Conservation (phyloP, 345 rosid genomes). For the Gynandropsis gynandra region DNA sequence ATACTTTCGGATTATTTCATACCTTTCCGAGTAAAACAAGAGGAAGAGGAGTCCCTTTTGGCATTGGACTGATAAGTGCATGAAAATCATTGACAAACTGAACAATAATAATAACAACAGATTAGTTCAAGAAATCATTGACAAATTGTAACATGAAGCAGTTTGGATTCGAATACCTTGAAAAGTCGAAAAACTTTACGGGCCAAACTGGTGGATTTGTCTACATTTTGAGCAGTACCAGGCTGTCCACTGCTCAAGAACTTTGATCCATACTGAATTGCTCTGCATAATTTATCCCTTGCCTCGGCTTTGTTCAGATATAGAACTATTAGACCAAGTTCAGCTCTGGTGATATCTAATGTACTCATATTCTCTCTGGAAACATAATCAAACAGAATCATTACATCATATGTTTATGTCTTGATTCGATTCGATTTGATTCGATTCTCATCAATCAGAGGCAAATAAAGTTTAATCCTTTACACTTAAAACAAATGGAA, state of each 20-base stretch:
- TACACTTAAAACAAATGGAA: too few species aligned
- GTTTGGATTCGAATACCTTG: slow-evolving; percentile 40
- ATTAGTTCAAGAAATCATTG: too few species aligned
- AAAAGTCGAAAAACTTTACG: slow-evolving; percentile 95
- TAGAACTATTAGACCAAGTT: slow-evolving; percentile 73
- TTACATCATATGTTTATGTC: too few species aligned
- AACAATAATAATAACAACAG: slow-evolving; percentile 1
- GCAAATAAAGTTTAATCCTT: too few species aligned
- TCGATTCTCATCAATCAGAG: too few species aligned
- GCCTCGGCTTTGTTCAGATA: slow-evolving; percentile 97
- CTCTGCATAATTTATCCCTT: slow-evolving; percentile 98
- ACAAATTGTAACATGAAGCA: slow-evolving; percentile 46
- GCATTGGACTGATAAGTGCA: slow-evolving; percentile 74
- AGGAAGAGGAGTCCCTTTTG: slow-evolving; percentile 85
- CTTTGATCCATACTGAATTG: slow-evolving; percentile 93
- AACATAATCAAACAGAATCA: too few species aligned
- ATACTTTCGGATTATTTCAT: slow-evolving; percentile 11
- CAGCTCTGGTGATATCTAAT: slow-evolving; percentile 71
- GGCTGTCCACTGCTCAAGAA: slow-evolving; percentile 86
- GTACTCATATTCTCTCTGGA: slow-evolving; percentile 50
- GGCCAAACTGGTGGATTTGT: slow-evolving; percentile 92
- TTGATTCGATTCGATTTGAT: too few species aligned
- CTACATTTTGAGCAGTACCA: slow-evolving; percentile 90
- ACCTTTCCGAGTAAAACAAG: slow-evolving; percentile 91
- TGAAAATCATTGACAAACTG: slow-evolving; percentile 95